These are phyloP conservation scores for Linnemannia exigua DNA, from an alignment of 192 early-diverging fungal species.

Conservation along the genomic window DNA sequence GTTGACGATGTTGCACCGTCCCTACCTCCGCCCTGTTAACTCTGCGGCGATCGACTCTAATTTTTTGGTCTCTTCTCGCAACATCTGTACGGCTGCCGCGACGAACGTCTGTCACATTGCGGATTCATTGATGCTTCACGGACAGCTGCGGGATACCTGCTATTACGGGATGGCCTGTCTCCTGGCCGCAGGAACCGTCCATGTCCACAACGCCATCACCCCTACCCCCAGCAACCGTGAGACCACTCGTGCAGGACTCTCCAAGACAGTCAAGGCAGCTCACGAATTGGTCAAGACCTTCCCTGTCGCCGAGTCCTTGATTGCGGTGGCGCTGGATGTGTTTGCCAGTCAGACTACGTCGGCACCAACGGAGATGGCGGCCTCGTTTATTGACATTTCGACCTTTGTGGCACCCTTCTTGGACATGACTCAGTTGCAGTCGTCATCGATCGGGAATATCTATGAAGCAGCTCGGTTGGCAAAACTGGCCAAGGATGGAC, in stretches of 20 bases:
- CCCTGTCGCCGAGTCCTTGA: slow-evolving; percentile 53
- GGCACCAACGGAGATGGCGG: slow-evolving; percentile 53
- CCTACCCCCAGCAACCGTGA: slow-evolving; percentile 54
- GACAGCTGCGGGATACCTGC: slow-evolving; percentile 42
- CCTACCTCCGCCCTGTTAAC: slow-evolving; percentile 61
- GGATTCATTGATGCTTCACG: slow-evolving; percentile 54
- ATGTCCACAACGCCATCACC: slow-evolving; percentile 59
- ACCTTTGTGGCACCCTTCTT: slow-evolving; percentile 55
- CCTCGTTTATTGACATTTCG: slow-evolving; percentile 54
- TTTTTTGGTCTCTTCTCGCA: slow-evolving; percentile 55
- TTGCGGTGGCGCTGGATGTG: slow-evolving; percentile 52
- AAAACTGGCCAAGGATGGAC: slow-evolving; percentile 54
- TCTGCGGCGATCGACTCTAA: slow-evolving; percentile 51
- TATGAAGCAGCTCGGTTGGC: slow-evolving; percentile 52
- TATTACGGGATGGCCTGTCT: slow-evolving; percentile 57
- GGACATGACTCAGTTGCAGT: slow-evolving; percentile 50
- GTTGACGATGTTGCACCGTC: slow-evolving; percentile 68
- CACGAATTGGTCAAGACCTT: slow-evolving; percentile 58
- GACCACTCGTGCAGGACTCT: slow-evolving; percentile 51
- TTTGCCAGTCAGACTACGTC: slow-evolving; percentile 54
- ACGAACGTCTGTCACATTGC: slow-evolving; percentile 60
- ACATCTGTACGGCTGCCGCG: slow-evolving; percentile 58
- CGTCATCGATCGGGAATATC: slow-evolving; percentile 49
- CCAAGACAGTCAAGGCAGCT: slow-evolving; percentile 55
- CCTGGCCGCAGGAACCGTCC: slow-evolving; percentile 57